A percentile compares a stretch with the other conserved stretches of the same genome.
Evolutionary conservation across 805 yeast species (phyloP).

Genomic region (Lipomyces mesembrius): DNA sequence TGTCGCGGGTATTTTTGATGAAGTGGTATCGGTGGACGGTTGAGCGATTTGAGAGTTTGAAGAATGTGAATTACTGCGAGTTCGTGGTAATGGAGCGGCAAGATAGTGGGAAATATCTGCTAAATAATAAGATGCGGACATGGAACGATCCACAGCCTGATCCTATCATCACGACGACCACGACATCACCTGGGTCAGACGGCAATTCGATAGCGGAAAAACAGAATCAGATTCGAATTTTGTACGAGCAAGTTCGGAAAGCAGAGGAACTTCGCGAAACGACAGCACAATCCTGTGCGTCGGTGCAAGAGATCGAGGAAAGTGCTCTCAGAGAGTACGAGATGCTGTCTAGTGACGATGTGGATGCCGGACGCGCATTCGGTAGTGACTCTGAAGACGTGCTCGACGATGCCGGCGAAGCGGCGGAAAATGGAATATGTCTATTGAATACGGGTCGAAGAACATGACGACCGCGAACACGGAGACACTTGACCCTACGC

Average conservation of each 20-base stretch:
- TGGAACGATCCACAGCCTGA: conserved; percentile 60
- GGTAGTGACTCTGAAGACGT: background rate
- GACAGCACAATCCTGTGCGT: background rate
- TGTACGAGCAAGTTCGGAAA: conserved; percentile 8
- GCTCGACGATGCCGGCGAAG: conserved; percentile 6
- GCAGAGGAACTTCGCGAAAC: background rate
- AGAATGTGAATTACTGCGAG: conserved; percentile 84
- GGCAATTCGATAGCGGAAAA: conserved; percentile 7
- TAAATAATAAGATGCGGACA: conserved; percentile 66
- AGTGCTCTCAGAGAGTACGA: background rate
- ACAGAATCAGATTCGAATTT: conserved; percentile 6
- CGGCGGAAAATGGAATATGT: conserved; percentile 19
- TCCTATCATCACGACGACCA: conserved; percentile 14
- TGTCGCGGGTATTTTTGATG: conserved; percentile 91
- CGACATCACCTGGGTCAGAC: conserved; percentile 4
- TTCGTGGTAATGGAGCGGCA: conserved; percentile 76
- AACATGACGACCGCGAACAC: background rate
- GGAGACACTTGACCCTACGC: background rate
- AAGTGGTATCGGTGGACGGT: conserved; percentile 94
- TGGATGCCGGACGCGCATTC: background rate
- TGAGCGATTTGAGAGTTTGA: conserved; percentile 81
- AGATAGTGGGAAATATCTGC: conserved; percentile 54
- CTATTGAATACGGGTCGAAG: background rate
- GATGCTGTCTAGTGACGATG: background rate
- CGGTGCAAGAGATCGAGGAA: background rate